These are phyloP conservation scores for Rhizomucor miehei DNA, from an alignment of 371 early-diverging fungal species.

Conservation along the genomic window DNA sequence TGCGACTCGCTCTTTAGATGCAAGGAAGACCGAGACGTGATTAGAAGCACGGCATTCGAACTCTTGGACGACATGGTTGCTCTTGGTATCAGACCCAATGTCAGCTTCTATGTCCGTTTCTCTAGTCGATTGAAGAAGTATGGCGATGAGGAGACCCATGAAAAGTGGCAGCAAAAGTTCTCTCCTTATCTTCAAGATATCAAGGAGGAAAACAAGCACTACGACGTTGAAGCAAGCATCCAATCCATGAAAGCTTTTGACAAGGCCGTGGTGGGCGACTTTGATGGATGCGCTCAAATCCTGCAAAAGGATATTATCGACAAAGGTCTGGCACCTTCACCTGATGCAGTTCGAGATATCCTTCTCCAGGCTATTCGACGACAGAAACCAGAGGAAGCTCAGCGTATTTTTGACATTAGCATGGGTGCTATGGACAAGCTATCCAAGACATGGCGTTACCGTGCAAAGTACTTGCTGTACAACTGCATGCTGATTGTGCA, in stretches of 20 bases:
- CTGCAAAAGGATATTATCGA: slow-evolving; percentile 29
- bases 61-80: slow-evolving; percentile 13
- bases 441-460: slow-evolving; percentile 8
- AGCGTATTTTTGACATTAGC: slow-evolving; percentile 28
- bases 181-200: slow-evolving; percentile 16
- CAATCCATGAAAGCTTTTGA: slow-evolving; percentile 24
- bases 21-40: neutral
- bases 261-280: slow-evolving; percentile 24
- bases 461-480: slow-evolving; percentile 21
- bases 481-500: slow-evolving; percentile 58
- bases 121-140: slow-evolving; percentile 15
- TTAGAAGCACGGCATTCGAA: slow-evolving; percentile 5
- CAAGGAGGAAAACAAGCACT: neutral
- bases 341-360: slow-evolving; percentile 43
- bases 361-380: slow-evolving; percentile 30
- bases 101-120: slow-evolving; percentile 16
- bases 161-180: slow-evolving; percentile 32
- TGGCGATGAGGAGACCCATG: slow-evolving; percentile 24
- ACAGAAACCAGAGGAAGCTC: slow-evolving; percentile 18
- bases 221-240: neutral
- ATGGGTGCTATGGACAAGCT: slow-evolving; percentile 12
- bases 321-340: slow-evolving; percentile 28
- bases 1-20: slow-evolving; percentile 11
- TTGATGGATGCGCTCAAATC: slow-evolving; percentile 22
- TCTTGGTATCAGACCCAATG: slow-evolving; percentile 5